phyloP scores from a whole-genome alignment of 805 yeast species.

The Candida broadrunensis region DNA sequence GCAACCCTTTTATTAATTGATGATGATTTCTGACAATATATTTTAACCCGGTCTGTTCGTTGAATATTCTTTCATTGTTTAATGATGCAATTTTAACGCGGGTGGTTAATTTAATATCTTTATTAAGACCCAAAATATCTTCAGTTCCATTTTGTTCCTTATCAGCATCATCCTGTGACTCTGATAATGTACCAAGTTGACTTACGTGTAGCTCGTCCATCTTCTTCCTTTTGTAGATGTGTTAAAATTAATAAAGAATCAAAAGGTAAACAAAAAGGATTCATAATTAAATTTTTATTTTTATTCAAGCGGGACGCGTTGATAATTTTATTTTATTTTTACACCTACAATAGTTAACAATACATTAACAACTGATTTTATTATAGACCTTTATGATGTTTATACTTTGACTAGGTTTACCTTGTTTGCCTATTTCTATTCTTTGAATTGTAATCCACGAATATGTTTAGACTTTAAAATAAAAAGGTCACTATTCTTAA shows the following conservation, averaged over 20 bases:
- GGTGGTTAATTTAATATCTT: slow-evolving; percentile 29
- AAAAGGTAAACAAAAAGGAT: not conserved
- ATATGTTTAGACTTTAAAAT: no score
- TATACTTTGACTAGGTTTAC: no score
- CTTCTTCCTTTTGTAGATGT: not conserved
- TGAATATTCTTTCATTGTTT: slow-evolving; percentile 37
- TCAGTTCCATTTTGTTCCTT: slow-evolving; percentile 5
- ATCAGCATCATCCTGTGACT: not conserved
- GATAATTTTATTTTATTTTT: no score
- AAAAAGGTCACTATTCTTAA: no score
- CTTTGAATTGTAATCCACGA: no score
- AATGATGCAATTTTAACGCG: slow-evolving; percentile 33
- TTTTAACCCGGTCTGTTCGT: slow-evolving; percentile 29
- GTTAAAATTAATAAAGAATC: not conserved
- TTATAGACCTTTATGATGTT: no score
- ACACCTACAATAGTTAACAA: no score
- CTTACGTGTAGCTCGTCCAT: not conserved
- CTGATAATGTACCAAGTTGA: not conserved
- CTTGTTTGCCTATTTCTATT: no score
- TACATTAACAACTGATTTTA: no score
- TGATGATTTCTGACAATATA: slow-evolving; percentile 29
- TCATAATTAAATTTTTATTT: not conserved
- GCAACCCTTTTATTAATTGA: slow-evolving; percentile 21
- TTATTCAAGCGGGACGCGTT: no score
- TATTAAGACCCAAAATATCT: slow-evolving; percentile 33